A percentile compares a stretch with the other conserved stretches of the same genome.
These are phyloP conservation scores for Lactifluus volemus DNA, from an alignment of 768 basidiomycete species.

Conservation along the genomic window DNA sequence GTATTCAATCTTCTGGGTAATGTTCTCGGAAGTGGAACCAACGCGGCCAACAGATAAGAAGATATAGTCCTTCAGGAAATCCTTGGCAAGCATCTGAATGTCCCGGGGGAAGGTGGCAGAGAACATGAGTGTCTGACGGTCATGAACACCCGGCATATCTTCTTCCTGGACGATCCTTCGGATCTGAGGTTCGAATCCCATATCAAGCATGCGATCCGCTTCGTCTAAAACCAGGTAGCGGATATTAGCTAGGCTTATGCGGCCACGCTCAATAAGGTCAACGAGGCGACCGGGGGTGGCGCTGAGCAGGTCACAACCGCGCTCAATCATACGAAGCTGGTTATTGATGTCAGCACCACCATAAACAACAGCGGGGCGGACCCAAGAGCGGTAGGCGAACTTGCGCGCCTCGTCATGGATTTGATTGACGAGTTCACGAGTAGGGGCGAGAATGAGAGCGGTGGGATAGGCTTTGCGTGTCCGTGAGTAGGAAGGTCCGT, in stretches of 20 bases:
- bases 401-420: constrained; percentile 99
- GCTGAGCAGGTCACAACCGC: constrained; percentile 93
- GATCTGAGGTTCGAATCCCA: constrained; percentile 99
- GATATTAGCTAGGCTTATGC: constrained; percentile 93
- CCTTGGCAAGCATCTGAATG: constrained; percentile 92
- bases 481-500: constrained; percentile 47
- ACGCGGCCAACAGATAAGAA: constrained; percentile 99
- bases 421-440: constrained; percentile 97
- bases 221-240: constrained; percentile 98
- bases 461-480: constrained; percentile 91
- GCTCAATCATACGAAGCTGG: constrained; percentile 90
- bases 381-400: constrained; percentile 99
- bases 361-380: constrained; percentile 96
- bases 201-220: constrained; percentile 99
- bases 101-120: constrained; percentile 98
- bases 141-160: constrained; percentile 90
- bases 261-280: constrained; percentile 95
- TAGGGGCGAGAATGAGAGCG: constrained; percentile 95
- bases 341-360: constrained; percentile 97
- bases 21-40: constrained; percentile 98
- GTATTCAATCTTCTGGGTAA: constrained; percentile 97
- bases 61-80: constrained; percentile 97
- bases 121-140: constrained; percentile 99
- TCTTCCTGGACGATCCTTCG: constrained; percentile 95
- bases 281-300: constrained; percentile 98